Evolutionary conservation across 2,329 filamentous ascomycete species (phyloP), one percentile per base, ranked within the genome.

Genomic region (Dactylellina leptospora): DNA sequence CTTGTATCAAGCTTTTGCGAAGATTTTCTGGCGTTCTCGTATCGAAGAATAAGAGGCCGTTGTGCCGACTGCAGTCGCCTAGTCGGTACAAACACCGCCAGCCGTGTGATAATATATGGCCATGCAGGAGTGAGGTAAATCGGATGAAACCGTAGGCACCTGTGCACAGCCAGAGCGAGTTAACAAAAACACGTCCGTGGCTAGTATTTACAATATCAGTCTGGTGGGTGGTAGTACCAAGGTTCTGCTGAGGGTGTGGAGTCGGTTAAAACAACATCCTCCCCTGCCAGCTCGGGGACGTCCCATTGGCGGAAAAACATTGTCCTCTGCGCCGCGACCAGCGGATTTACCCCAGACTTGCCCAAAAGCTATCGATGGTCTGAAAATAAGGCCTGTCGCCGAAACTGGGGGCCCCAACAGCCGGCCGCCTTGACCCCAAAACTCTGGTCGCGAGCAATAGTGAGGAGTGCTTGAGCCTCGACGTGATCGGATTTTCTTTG

Each of bases 301-400:
- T 47, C 44, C 61, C 10, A 63, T 72, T 72, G 68, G 68, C 42
- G 68, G 68, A 63, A 72, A 72, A 72, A 60, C 16, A 50, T 8
- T 10, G 25, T 1, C 33, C 28, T 47, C 20, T 51, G 18, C 28
- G 20, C 58, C 66, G 56, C 48, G 28, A 16, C 48, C 56, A 45
- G 42, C 40, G 27, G 61, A 64, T 54, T 58, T 56, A 63, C 68
- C 68, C 53, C 59, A 22, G 68, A 72, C 59, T 62, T 33, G 54
- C 62, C 61, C 45, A 59, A 40, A 60, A 42, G 50, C 51, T 63
- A 42, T 56, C 58, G 50, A 58, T 56, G 47, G 44, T 45, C 36
- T 40, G 38, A 51, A 36, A n/a, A 42, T 42, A 44, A 42, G 23
- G 40, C 47, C 55, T 44, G 54, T 45, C 45, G 44, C 36, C 10